Conservation (phyloP, 495 filamentous ascomycete genomes). For the Daldinia bambusicola region DNA sequence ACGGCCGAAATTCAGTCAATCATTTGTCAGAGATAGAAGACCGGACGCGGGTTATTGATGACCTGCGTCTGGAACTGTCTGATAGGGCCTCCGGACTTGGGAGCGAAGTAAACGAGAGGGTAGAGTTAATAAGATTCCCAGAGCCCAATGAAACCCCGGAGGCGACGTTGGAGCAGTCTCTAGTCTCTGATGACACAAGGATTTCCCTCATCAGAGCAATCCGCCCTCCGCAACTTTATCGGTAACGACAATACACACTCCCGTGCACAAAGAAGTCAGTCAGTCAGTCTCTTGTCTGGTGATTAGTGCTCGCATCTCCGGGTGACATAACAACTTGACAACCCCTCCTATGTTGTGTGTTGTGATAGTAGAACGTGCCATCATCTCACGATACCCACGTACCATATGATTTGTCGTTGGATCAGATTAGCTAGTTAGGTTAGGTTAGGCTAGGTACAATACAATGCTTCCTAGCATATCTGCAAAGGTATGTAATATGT, state of each 20-base stretch:
- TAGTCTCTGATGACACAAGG: conserved; percentile 25
- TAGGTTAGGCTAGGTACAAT: conserved; percentile 8
- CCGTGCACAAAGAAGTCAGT: conserved; percentile 10
- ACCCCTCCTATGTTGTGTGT: conserved; percentile 2
- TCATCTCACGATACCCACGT: conserved; percentile 36
- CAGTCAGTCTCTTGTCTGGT: conserved; percentile 16
- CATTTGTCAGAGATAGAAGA: conserved; percentile 44
- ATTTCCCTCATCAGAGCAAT: conserved; percentile 17
- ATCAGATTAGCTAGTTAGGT: background rate
- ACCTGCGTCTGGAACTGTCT: conserved; percentile 38
- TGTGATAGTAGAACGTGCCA: conserved; percentile 33
- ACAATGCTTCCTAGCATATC: no score
- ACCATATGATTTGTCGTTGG: conserved; percentile 22
- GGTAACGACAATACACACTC: background rate
- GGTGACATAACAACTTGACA: conserved; percentile 20
- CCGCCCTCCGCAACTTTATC: conserved; percentile 15
- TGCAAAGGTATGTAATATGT: no score
- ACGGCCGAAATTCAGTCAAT: conserved; percentile 25
- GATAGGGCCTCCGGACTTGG: conserved; percentile 24
- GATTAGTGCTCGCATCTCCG: conserved; percentile 16
- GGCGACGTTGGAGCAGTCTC: conserved; percentile 7
- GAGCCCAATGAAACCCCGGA: conserved; percentile 26
- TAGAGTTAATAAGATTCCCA: conserved; percentile 5
- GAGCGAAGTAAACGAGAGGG: conserved; percentile 1
- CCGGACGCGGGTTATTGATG: conserved; percentile 43